Evolutionary conservation across 352 stramenopile genomes (phyloP).

Genomic region (Phytopythium chamaehyphon): DNA sequence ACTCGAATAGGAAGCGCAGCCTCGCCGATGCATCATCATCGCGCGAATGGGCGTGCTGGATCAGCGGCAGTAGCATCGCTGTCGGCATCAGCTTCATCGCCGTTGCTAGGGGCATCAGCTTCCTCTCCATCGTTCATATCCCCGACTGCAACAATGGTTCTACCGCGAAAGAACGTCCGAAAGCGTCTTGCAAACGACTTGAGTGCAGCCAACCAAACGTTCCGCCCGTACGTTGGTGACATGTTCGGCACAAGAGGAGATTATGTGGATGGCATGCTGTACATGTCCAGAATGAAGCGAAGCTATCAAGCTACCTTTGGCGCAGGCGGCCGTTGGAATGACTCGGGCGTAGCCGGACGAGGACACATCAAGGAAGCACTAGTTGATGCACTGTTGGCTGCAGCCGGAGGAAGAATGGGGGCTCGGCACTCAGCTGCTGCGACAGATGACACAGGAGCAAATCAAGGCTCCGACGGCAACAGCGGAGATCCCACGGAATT

Average conservation of each 20-base stretch:
- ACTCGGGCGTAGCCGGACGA: slow-evolving; percentile 1
- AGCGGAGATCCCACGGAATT: not conserved
- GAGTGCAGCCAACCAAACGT: slow-evolving; percentile 28
- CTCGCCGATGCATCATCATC: slow-evolving; percentile 1
- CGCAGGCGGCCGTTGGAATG: slow-evolving; percentile 1
- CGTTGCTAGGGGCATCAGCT: not conserved
- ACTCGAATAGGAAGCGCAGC: not conserved
- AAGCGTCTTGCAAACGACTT: slow-evolving; percentile 30
- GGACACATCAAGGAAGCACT: slow-evolving; percentile 7
- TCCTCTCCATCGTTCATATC: no score
- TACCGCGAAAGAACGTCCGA: slow-evolving; percentile 36
- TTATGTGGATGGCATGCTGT: slow-evolving; percentile 84
- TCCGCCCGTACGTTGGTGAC: slow-evolving; percentile 70
- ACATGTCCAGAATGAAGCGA: slow-evolving; percentile 86
- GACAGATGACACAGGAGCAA: not conserved
- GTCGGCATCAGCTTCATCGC: not conserved
- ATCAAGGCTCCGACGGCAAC: not conserved
- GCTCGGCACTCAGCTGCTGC: not conserved
- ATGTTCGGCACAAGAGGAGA: slow-evolving; percentile 78
- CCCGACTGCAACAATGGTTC: slow-evolving; percentile 4
- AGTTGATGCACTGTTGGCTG: slow-evolving; percentile 1
- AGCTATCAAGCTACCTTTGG: slow-evolving; percentile 49
- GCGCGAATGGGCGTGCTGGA: not conserved
- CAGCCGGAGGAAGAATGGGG: slow-evolving; percentile 2
- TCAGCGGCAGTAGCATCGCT: not conserved